A percentile compares a stretch with the other conserved stretches of the same genome.
These are phyloP conservation scores for Medicago ruthenica DNA, from an alignment of 306 rosid species.

Conservation along the genomic window DNA sequence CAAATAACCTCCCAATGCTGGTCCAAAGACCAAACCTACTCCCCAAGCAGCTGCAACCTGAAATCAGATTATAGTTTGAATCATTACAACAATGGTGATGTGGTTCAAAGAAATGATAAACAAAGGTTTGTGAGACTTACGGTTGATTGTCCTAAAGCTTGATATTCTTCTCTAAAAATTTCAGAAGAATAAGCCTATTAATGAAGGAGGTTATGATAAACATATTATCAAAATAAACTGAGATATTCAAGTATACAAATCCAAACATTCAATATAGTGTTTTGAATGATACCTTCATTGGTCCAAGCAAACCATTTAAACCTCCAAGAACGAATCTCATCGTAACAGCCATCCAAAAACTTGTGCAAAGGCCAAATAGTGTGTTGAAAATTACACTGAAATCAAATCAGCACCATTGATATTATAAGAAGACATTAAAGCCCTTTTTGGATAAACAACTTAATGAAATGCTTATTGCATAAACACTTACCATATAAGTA, in stretches of 20 bases:
- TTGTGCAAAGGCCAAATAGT: slow-evolving; percentile 86
- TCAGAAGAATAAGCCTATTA: slow-evolving; percentile 81
- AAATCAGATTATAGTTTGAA: slow-evolving; percentile 35
- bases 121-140: slow-evolving; percentile 48
- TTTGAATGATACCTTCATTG: slow-evolving; percentile 66
- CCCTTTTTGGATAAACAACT: neutral
- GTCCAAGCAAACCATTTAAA: slow-evolving; percentile 89
- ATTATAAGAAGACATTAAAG: neutral
- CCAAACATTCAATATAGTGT: neutral
- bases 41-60: slow-evolving; percentile 91
- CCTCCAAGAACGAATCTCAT: slow-evolving; percentile 83
- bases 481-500: no score
- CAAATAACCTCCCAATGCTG: slow-evolving; percentile 88
- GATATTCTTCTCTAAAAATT: slow-evolving; percentile 72
- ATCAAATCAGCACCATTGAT: neutral
- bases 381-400: slow-evolving; percentile 81
- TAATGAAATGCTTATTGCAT: no score
- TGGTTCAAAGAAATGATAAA: slow-evolving; percentile 7
- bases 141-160: slow-evolving; percentile 80
- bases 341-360: slow-evolving; percentile 80
- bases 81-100: slow-evolving; percentile 1
- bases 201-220: slow-evolving; percentile 21
- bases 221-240: neutral
- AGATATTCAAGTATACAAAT: neutral
- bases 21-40: slow-evolving; percentile 79